Conservation (phyloP, 192 early-diverging fungal genomes). For the Mortierella hygrophila region DNA sequence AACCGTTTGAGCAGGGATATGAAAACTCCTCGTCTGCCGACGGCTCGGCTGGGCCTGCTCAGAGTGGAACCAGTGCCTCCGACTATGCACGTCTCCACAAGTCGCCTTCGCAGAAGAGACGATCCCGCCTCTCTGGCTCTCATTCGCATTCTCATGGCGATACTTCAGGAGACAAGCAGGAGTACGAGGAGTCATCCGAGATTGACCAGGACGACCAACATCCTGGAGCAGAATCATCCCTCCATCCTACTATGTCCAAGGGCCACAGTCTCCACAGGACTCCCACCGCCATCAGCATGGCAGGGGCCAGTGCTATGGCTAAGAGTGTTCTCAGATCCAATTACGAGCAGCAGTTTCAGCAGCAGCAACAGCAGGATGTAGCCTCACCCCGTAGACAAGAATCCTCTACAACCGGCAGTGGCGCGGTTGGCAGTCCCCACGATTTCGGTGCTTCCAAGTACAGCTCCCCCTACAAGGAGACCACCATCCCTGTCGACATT, state of each 20-base stretch:
- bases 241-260: conserved; percentile 11
- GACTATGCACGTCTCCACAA: conserved; percentile 52
- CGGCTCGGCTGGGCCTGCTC: conserved; percentile 14
- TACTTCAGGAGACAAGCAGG: conserved; percentile 27
- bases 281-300: conserved; percentile 19
- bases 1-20: background rate
- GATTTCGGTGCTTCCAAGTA: background rate
- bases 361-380: conserved; percentile 5
- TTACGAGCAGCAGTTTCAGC: conserved; percentile 45
- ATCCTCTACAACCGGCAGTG: background rate
- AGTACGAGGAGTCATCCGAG: conserved; percentile 24
- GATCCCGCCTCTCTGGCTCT: conserved; percentile 24
- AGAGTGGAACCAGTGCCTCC: conserved; percentile 43
- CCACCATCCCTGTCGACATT: conserved; percentile 78
- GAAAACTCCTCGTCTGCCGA: background rate
- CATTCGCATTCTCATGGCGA: background rate
- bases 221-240: conserved; percentile 7
- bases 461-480: conserved; percentile 25
- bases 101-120: conserved; percentile 15
- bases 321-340: conserved; percentile 46
- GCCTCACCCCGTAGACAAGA: background rate
- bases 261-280: conserved; percentile 36
- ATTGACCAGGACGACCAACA: conserved; percentile 11
- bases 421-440: background rate
- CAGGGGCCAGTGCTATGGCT: conserved; percentile 35